phyloP scores from a whole-genome alignment of 169 alveolate species.

The Plasmodium relictum region DNA sequence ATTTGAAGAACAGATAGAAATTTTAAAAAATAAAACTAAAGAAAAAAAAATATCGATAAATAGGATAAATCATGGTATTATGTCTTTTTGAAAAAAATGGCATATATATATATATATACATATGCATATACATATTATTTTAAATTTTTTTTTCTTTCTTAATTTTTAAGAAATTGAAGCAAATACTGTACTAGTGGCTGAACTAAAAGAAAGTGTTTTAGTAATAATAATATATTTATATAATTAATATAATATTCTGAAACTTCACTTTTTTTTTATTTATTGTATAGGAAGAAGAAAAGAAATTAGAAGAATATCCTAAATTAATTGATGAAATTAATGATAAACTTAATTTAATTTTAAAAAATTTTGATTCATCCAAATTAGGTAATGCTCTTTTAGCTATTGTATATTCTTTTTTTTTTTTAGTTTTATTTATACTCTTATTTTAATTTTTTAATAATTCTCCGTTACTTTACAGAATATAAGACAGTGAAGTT shows the following conservation, averaged over 20 bases:
- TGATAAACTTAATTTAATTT: slow-evolving; percentile 36
- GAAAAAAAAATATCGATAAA: slow-evolving; percentile 65
- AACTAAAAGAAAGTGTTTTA: slow-evolving; percentile 62
- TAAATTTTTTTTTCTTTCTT: slow-evolving; percentile 2
- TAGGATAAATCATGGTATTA: slow-evolving; percentile 61
- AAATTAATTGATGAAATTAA: slow-evolving; percentile 59
- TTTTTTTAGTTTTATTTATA: background rate
- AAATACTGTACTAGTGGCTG: slow-evolving; percentile 55
- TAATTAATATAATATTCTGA: background rate
- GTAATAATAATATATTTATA: background rate
- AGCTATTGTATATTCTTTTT: background rate
- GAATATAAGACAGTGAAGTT: slow-evolving; percentile 68
- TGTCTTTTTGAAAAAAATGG: background rate
- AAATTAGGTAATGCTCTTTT: slow-evolving; percentile 22
- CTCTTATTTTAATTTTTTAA: background rate
- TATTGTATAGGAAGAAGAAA: slow-evolving; percentile 55
- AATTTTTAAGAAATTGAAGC: slow-evolving; percentile 50
- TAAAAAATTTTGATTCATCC: slow-evolving; percentile 57
- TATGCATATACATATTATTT: background rate
- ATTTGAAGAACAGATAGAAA: slow-evolving; percentile 62
- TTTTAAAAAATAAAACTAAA: slow-evolving; percentile 48
- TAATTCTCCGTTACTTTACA: background rate
- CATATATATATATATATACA: background rate
- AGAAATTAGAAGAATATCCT: slow-evolving; percentile 67
- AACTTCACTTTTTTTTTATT: background rate